phyloP scores from a whole-genome alignment of 768 basidiomycete species.

The Epithele typhae region DNA sequence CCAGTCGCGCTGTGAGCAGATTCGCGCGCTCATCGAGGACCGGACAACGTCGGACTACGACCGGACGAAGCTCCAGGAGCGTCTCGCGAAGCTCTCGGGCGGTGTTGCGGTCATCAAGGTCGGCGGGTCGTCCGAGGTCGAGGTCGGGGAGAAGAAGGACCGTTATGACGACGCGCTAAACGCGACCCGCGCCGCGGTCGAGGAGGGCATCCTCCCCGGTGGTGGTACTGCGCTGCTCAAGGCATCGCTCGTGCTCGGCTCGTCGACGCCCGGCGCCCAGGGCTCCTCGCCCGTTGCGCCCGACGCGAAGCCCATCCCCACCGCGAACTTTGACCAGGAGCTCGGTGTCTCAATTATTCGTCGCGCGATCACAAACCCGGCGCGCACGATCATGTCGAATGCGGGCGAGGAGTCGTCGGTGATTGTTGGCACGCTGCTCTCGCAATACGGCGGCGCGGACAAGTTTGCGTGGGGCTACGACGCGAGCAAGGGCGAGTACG shows the following conservation, averaged over 20 bases:
- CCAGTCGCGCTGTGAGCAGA: conserved; percentile 92
- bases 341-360: conserved; percentile 93
- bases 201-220: conserved; percentile 97
- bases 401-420: conserved; percentile 94
- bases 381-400: conserved; percentile 86
- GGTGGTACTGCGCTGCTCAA: conserved; percentile 93
- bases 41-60: conserved; percentile 89
- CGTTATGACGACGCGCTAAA: conserved; percentile 96
- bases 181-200: conserved; percentile 97
- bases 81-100: conserved; percentile 91
- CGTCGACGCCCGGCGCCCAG: conserved; percentile 29
- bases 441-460: conserved; percentile 63
- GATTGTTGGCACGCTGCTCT: conserved; percentile 82
- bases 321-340: conserved; percentile 94
- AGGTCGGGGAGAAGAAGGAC: conserved; percentile 99
- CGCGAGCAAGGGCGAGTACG: conserved; percentile 86
- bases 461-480: conserved; percentile 89
- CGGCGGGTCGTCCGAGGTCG: conserved; percentile 89
- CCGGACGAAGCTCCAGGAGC: conserved; percentile 92
- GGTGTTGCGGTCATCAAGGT: conserved; percentile 99
- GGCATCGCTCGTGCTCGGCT: conserved; percentile 67
- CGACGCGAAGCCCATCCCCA: conserved; percentile 65
- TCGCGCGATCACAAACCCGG: conserved; percentile 77
- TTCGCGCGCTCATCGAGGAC: conserved; percentile 80
- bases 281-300: conserved; percentile 36